phyloP scores from a whole-genome alignment of 2,329 filamentous ascomycete genomes.

The Cephalotrichum gorgonifer region DNA sequence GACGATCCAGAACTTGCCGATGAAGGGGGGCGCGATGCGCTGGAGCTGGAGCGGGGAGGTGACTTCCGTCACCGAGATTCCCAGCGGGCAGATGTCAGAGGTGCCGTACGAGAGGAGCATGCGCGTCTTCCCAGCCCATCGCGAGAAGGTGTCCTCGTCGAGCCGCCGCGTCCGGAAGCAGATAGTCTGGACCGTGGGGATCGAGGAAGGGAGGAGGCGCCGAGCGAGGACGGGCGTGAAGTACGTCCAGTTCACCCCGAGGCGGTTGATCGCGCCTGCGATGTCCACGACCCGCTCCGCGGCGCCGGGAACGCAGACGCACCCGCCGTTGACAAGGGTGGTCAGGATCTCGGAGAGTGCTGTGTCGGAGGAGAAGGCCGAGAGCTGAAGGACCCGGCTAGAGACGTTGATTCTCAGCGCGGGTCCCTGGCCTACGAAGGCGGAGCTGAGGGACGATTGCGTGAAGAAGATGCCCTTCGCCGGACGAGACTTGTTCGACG shows the following conservation, averaged over 20 bases:
- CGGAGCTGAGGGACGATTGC: constrained; percentile 46
- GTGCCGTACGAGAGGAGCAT: constrained; percentile 41
- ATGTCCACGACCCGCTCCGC: constrained; percentile 39
- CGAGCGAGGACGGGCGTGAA: constrained; percentile 50
- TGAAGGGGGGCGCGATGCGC: constrained; percentile 35
- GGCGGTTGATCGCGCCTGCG: constrained; percentile 34
- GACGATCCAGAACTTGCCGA: constrained; percentile 41
- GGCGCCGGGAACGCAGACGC: constrained; percentile 45
- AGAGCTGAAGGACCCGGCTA: constrained; percentile 47
- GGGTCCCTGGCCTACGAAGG: constrained; percentile 38
- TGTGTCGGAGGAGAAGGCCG: constrained; percentile 42
- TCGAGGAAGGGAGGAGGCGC: constrained; percentile 23
- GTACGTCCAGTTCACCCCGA: constrained; percentile 41
- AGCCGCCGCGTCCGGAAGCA: constrained; percentile 39
- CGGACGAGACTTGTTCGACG: constrained; percentile 35
- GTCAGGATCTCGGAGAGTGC: constrained; percentile 40
- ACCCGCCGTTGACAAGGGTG: constrained; percentile 44
- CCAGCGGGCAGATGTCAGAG: constrained; percentile 39
- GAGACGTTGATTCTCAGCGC: constrained; percentile 35
- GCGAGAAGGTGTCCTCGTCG: constrained; percentile 34
- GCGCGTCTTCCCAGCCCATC: constrained; percentile 33
- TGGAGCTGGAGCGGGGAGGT: constrained; percentile 22
- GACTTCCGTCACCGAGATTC: constrained; percentile 36
- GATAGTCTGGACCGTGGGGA: constrained; percentile 27
- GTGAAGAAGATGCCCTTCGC: constrained; percentile 53